Conservation (phyloP, 371 early-diverging fungal genomes). For the Actinomortierella ambigua region DNA sequence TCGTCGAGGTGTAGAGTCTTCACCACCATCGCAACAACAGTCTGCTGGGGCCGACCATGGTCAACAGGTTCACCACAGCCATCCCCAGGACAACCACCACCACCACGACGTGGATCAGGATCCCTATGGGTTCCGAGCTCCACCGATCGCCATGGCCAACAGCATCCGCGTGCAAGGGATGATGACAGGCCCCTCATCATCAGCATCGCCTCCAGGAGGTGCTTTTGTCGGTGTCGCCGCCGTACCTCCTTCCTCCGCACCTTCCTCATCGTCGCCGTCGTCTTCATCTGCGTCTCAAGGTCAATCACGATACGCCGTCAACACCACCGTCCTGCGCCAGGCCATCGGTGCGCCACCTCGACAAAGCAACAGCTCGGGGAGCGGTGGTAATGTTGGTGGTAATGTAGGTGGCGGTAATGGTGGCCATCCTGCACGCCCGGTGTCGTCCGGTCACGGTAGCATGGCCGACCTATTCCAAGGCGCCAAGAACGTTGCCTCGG, state of each 20-base stretch:
- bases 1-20: too few relatives aligned
- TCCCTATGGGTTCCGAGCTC: constrained; percentile 33
- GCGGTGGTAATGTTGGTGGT: neutral
- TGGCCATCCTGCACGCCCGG: too few relatives aligned
- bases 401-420: constrained; percentile 14
- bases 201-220: too few relatives aligned
- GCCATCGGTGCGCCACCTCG: constrained; percentile 12
- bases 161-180: constrained; percentile 24
- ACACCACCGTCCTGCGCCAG: constrained; percentile 29
- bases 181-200: too few relatives aligned
- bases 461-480: constrained; percentile 4
- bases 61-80: neutral
- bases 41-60: neutral
- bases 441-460: too few relatives aligned
- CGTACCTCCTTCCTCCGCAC: too few relatives aligned
- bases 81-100: neutral
- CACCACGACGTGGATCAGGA: neutral
- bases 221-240: too few relatives aligned
- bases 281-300: too few relatives aligned
- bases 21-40: too few relatives aligned
- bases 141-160: constrained; percentile 28
- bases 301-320: constrained; percentile 17
- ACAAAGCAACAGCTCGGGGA: constrained; percentile 4
- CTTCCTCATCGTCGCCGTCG: too few relatives aligned
- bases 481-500: constrained; percentile 25